Base-by-base conservation (phyloP, 257 asterid genomes). In the Prunella vulgaris region DNA sequence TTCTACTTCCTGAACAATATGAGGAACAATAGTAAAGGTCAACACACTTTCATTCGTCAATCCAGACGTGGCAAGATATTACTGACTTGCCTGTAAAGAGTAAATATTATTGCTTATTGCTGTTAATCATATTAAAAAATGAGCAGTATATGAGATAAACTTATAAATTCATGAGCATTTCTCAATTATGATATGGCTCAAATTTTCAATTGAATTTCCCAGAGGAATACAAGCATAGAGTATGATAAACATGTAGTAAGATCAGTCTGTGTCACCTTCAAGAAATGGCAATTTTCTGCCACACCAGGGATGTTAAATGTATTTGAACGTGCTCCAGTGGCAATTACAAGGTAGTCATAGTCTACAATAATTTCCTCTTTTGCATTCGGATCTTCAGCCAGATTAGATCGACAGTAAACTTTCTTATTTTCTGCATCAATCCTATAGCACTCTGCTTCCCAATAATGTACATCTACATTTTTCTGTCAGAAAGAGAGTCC, bases 241-340 rank as follows among this genome's bases (percentile, higher is more conserved):
- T 18, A 17, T 51, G 58, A 2, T 7, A 51, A 51, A 6, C 14
- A 7, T 7, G 12, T 51, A 51, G 58, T 18, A 7, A 51, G 58
- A 18, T 51, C 13, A 18, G 5, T 51, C 14, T 0, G 13, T 51
- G 58, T 52, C 74, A 88, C 96, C 96, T 93, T 93, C 82, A 93
- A 77, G 87, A 93, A 93, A 77, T 76, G 90, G 60, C 96, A 88
- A 78, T 93, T 80, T 79, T 93, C 96, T 12, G 87, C 93, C 60
- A 93, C 97, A 49, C 99, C 99, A 72, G 99, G 99, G 76, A 89
- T 88, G 83, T 90, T 93, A 66, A 93, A 93, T 64, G 99, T 93
- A 76, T 87, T 93, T 77, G 92, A 60, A 56, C 96, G 97, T 52
- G 99, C 99, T 42, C 99, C 99, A 52, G 85, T 52, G 14, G 90